Base-by-base conservation (phyloP, 2,329 filamentous ascomycete species). In the Pezicula neosporulosa region DNA sequence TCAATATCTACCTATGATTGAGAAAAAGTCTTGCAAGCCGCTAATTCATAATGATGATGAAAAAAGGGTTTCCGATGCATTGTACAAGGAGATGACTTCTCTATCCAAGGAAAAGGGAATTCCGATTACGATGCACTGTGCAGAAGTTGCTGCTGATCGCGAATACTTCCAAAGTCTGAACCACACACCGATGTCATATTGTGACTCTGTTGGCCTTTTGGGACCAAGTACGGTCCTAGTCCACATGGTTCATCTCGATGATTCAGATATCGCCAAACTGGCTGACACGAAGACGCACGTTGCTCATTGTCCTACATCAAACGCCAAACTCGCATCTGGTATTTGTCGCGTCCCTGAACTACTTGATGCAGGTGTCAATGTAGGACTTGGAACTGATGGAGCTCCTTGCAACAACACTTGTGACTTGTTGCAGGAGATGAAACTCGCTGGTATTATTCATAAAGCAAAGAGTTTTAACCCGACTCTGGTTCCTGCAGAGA, bases 401-500 rank as follows among this genome's bases (percentile, higher is more conserved):
- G 77, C 76, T 0, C 77, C 77, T 1, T 80, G 76, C 59, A 75
- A 75, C 35, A 78, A 78, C 55, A 72, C 72, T 6, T 77, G 75
- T 59, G 76, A 78, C 53, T 70, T 80, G 62, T 59, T 80, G 16
- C 73, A 73, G 46, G 77, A 80, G 63, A 79, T 78, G 74, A 74
- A 76, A 45, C 66, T 79, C 0, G 75, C 77, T 0, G 72, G 69
- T 0, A 73, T 79, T 10, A 61, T 80, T 33, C 77, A 80, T 53
- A 74, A 75, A 54, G 73, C 72, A 16, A 52, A 58, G 3, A 66
- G 64, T 4, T 65, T 68, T 43, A 68, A 79, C 52, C 73, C 77
- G 2, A 66, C 64, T 0, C 55, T 68, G 0, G 63, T 78, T 0
- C 67, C 68, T 0, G 77, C 77, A 0, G 71, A 77, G 51, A 64